Conservation (phyloP, 768 basidiomycete genomes). For the Pisolithus marmoratus region DNA sequence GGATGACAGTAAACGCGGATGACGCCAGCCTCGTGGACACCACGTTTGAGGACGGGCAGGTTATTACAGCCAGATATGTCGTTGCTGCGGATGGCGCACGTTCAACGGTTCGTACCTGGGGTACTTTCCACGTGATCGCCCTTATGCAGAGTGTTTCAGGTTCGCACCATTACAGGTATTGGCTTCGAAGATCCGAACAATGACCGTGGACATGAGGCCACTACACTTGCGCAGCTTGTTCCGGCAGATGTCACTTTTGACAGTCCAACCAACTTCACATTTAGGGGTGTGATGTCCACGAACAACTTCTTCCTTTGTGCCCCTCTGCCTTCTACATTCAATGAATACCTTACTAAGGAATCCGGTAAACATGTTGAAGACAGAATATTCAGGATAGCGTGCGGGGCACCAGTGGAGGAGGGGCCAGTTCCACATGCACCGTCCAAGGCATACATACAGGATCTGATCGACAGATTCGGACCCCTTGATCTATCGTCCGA, state of each 20-base stretch:
- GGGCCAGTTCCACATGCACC: conserved; percentile 35
- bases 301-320: conserved; percentile 31
- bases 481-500: conserved; percentile 31
- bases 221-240: conserved; percentile 33
- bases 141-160: conserved; percentile 20
- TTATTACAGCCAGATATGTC: conserved; percentile 40
- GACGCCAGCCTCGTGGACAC: conserved; percentile 32
- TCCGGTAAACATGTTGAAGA: conserved; percentile 5
- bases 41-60: conserved; percentile 40
- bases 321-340: conserved; percentile 30
- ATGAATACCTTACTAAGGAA: conserved; percentile 8
- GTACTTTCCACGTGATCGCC: not conserved
- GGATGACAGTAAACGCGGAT: conserved; percentile 27
- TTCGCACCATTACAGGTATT: conserved; percentile 37
- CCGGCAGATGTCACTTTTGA: conserved; percentile 43
- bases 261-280: not conserved
- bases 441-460: conserved; percentile 38
- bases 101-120: conserved; percentile 34
- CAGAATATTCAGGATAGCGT: conserved; percentile 35
- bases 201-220: conserved; percentile 16
- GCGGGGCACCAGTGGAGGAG: conserved; percentile 29
- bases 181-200: conserved; percentile 40
- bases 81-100: conserved; percentile 48
- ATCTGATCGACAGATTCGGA: conserved; percentile 35
- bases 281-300: conserved; percentile 20